Base-by-base conservation (phyloP, 2,329 filamentous ascomycete species). In the Colletotrichum agaves region DNA sequence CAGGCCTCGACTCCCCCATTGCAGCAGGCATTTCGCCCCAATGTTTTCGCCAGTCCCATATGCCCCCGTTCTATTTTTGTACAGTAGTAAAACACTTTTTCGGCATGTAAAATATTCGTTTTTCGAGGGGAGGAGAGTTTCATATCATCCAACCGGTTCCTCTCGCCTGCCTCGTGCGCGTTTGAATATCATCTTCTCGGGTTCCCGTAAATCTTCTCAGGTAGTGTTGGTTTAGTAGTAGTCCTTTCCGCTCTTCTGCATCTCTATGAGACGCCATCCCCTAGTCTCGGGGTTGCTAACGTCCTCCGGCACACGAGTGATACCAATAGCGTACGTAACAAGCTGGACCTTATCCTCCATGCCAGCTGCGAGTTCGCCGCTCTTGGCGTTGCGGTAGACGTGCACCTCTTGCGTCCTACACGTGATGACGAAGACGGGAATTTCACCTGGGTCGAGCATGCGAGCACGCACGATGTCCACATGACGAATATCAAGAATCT, bases 271-370 rank as follows among this genome's bases (percentile, higher is more conserved):
- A 75, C 95, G 91, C 96, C 96, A 99, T 35, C 96, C 96, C 76
- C 94, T 88, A 11, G 96, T 99, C 83, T 99, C 96, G 2, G 94
- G 93, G 79, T 99, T 98, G 84, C 91, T 95, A 73, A 98, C 95
- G 73, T 99, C 96, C 77, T 99, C 96, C 2, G 96, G 91, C 68
- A 97, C 90, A 72, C 96, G 87, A 3, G 96, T 99, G 69, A 99
- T 92, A 74, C 96, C 96, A 73, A 99, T 98, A 71, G 95, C 96
- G 76, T 99, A 99, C 2, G 96, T 98, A 72, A 99, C 96, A 73
- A 97, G 90, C 81, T 99, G 96, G 23, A 99, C 96, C 82, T 94
- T 97, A 81, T 99, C 96, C 80, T 99, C 96, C 94, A 98, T 98
- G 47, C 96, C 96, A 12, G 95, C 95, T 3, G 95, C 94, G 53